Conservation (phyloP, 495 filamentous ascomycete genomes). For the Penicillium pulvis region DNA sequence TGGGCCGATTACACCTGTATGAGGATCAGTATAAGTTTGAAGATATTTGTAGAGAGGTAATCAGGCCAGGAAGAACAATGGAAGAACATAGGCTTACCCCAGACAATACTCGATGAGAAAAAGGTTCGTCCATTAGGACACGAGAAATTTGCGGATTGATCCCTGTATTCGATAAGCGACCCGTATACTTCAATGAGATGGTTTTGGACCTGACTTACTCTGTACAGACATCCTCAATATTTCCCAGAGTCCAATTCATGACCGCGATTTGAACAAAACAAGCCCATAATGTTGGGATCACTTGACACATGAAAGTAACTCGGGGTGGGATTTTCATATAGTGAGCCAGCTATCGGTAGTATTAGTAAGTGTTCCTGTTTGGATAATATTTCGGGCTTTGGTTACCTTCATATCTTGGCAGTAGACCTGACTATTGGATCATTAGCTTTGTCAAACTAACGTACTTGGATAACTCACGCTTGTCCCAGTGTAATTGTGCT, state of each 20-base stretch:
- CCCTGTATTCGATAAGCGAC: conserved; percentile 17
- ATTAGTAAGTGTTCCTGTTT: conserved; percentile 26
- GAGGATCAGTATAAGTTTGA: not conserved
- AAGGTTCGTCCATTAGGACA: conserved; percentile 63
- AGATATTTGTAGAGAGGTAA: not conserved
- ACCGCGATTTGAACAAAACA: conserved; percentile 61
- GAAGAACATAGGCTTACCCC: conserved; percentile 14
- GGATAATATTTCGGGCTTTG: not conserved
- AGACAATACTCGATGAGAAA: conserved; percentile 64
- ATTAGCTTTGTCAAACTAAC: not conserved
- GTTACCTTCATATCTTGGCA: conserved; percentile 25
- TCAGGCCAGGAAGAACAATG: not conserved
- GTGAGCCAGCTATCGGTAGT: conserved; percentile 55
- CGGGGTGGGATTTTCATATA: conserved; percentile 69
- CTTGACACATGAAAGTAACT: conserved; percentile 64
- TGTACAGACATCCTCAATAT: conserved; percentile 59
- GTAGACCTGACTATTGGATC: conserved; percentile 15
- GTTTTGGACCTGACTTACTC: conserved; percentile 42
- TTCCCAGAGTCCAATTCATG: conserved; percentile 58
- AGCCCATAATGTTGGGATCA: conserved; percentile 59
- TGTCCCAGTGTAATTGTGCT: conserved; percentile 62
- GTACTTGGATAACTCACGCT: conserved; percentile 19
- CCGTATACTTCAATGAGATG: not conserved
- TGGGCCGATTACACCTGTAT: conserved; percentile 60
- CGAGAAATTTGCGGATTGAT: conserved; percentile 45